Base-by-base conservation (phyloP, 2,329 filamentous ascomycete species). In the Dothidotthia symphoricarpi region DNA sequence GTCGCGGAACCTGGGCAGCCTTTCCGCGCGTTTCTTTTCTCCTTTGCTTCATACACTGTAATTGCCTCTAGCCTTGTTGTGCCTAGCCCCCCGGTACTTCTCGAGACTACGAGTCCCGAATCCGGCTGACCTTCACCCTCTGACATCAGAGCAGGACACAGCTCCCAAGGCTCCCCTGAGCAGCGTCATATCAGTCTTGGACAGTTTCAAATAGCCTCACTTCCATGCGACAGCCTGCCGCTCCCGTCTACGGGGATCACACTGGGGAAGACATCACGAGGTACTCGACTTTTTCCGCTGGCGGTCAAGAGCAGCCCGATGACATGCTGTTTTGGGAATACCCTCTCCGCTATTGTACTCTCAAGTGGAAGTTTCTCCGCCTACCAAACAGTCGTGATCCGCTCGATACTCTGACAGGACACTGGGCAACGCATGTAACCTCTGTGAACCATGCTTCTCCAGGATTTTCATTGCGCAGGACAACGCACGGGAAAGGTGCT, bases 311-410 rank as follows among this genome's bases (percentile, higher is more conserved):
- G 40, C 38, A 46, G 39, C 43, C 45, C 54, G 45, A 51, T 57
- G 49, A 62, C 49, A 50, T 53, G 39, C 60, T 50, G 38, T 51
- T 53, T 57, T 49, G 34, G 58, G 57, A 43, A 45, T 42, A 42
- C 38, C 45, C 35, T 46, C 49, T 45, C 52, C 52, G 50, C 43
- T 50, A 44, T 46, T n/a, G 16, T 36, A 36, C 10, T 30, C 40
- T 39, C 43, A 13, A 43, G 31, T 44, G 41, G 30, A 46, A 38
- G 39, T 36, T 45, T 42, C 38, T 39, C 46, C 47, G 43, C 35
- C 34, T 38, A 45, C 43, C 33, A 27, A 37, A 16, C 38, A 42
- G 26, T 28, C 28, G 26, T 17, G 28, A 30, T 44, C 34, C 34
- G 16, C 26, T 43, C 27, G 17, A 28, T 16, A 16, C 26, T 22